These are phyloP conservation scores for Fusarium torulosum DNA, from an alignment of 2,329 filamentous ascomycete species.

Conservation along the genomic window DNA sequence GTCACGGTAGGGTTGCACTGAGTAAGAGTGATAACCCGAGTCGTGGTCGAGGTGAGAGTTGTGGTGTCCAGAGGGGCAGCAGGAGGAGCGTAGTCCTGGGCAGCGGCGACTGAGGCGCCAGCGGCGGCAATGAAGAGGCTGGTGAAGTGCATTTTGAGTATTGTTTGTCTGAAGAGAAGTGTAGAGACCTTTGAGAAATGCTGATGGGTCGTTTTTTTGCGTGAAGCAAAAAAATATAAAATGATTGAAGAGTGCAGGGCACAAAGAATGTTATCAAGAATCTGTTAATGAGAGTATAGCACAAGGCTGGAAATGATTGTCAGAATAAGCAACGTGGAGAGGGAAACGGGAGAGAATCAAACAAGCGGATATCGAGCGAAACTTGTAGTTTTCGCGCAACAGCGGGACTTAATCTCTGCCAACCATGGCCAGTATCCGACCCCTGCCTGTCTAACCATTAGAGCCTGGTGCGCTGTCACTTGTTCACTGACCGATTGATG, in stretches of 20 bases:
- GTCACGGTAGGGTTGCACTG: slow-evolving; percentile 57
- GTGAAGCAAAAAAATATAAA: slow-evolving; percentile 31
- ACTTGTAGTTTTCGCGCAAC: slow-evolving; percentile 48
- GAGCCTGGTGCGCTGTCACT: slow-evolving; percentile 43
- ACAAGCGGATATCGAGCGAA: slow-evolving; percentile 33
- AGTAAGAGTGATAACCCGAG: slow-evolving; percentile 61
- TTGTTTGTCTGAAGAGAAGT: slow-evolving; percentile 27
- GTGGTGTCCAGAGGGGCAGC: slow-evolving; percentile 48
- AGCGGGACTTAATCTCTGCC: slow-evolving; percentile 43
- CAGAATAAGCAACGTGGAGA: slow-evolving; percentile 38
- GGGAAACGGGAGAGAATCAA: slow-evolving; percentile 22
- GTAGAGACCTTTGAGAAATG: slow-evolving; percentile 17
- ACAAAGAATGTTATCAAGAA: slow-evolving; percentile 36
- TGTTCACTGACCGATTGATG: slow-evolving; percentile 13
- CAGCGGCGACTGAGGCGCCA: slow-evolving; percentile 55
- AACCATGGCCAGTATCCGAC: slow-evolving; percentile 7
- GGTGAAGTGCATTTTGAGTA: slow-evolving; percentile 61
- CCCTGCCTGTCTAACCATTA: slow-evolving; percentile 21
- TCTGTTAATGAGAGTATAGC: slow-evolving; percentile 36
- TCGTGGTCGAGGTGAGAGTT: slow-evolving; percentile 60
- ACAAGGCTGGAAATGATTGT: slow-evolving; percentile 38
- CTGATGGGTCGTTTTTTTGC: slow-evolving; percentile 26
- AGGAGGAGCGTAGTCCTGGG: slow-evolving; percentile 39
- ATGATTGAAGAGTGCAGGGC: slow-evolving; percentile 38
- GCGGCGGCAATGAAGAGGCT: slow-evolving; percentile 58